Conservation (phyloP, 352 stramenopile species). For the Phytophthora boehmeriae region DNA sequence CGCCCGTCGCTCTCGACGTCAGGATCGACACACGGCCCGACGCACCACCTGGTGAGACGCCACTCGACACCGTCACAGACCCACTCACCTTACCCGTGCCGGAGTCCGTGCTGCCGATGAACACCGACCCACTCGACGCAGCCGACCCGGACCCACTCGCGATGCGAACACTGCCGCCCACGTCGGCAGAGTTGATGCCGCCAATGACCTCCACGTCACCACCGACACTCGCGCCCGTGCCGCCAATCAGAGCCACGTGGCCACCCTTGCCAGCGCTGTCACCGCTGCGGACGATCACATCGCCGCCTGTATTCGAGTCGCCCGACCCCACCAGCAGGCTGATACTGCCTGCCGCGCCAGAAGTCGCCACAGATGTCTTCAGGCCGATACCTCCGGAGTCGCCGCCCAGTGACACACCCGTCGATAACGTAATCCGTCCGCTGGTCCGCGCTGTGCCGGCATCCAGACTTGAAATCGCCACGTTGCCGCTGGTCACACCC, state of each 20-base stretch:
- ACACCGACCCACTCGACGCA: background rate
- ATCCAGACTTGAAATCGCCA: background rate
- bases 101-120: background rate
- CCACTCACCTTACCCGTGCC: background rate
- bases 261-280: background rate
- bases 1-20: background rate
- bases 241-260: background rate
- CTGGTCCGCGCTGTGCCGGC: background rate
- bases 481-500: background rate
- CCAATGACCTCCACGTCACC: slow-evolving; percentile 5
- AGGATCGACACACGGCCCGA: background rate
- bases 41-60: background rate
- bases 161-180: too few species aligned
- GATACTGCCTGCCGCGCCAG: slow-evolving; percentile 3
- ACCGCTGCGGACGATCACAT: background rate
- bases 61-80: background rate
- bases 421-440: slow-evolving; percentile 6
- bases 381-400: slow-evolving; percentile 3
- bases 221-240: slow-evolving; percentile 2
- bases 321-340: slow-evolving; percentile 6
- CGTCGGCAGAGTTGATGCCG: background rate
- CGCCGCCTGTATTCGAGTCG: slow-evolving; percentile 1
- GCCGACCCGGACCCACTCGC: too few species aligned
- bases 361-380: slow-evolving; percentile 6
- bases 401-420: slow-evolving; percentile 6